These are phyloP conservation scores for Ascocoryne sarcoides DNA, from an alignment of 2,329 filamentous ascomycete species.

Conservation along the genomic window DNA sequence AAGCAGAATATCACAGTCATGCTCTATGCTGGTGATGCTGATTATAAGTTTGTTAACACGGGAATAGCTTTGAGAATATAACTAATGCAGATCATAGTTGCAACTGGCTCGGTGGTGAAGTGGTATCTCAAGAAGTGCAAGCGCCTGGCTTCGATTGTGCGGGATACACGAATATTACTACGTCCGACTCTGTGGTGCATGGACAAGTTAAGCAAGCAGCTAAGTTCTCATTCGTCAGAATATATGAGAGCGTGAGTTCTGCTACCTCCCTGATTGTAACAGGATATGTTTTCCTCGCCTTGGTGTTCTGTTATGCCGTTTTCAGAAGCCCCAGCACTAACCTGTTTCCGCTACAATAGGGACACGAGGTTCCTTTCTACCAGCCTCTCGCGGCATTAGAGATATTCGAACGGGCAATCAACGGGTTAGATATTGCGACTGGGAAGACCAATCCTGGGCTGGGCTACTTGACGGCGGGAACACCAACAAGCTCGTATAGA, in stretches of 20 bases:
- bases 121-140: conserved; percentile 46
- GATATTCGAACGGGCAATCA: background rate
- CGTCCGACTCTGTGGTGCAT: conserved; percentile 54
- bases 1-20: conserved; percentile 57
- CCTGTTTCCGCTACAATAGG: conserved; percentile 30
- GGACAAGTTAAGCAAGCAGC: conserved; percentile 68
- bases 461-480: background rate
- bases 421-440: background rate
- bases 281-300: background rate
- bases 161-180: conserved; percentile 60
- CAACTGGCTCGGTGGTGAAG: conserved; percentile 64
- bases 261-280: background rate
- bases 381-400: conserved; percentile 29
- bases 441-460: background rate
- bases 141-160: conserved; percentile 43
- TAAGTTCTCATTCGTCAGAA: conserved; percentile 57
- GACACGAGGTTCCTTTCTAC: conserved; percentile 48
- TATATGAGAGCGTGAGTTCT: conserved; percentile 43
- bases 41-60: conserved; percentile 41
- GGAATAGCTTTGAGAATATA: too few relatives aligned
- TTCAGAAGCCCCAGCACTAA: background rate
- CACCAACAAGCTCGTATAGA: background rate
- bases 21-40: conserved; percentile 49
- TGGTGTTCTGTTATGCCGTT: too few relatives aligned
- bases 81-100: conserved; percentile 35